A percentile compares a stretch with the other conserved stretches of the same genome.
phyloP scores from a whole-genome alignment of 805 yeast genomes.

The Candida taoyuanica region DNA sequence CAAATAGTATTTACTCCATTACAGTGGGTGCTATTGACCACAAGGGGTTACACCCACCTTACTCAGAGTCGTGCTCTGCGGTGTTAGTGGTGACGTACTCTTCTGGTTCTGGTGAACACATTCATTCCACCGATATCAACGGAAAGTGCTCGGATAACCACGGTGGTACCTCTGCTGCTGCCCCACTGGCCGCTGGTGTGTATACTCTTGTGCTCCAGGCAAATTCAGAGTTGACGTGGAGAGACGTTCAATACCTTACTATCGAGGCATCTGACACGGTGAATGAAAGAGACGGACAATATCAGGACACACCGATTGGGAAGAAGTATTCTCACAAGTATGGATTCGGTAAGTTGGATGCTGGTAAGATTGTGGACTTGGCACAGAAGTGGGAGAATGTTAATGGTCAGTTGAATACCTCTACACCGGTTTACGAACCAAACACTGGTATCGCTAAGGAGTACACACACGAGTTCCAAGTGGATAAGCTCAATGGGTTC shows the following conservation, averaged over 20 bases:
- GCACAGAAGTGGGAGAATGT: constrained; percentile 79
- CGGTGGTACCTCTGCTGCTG: constrained; percentile 99
- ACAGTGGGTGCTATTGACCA: constrained; percentile 94
- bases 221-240: constrained; percentile 88
- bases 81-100: constrained; percentile 91
- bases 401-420: constrained; percentile 83
- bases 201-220: constrained; percentile 77
- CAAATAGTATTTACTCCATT: constrained; percentile 90
- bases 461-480: constrained; percentile 36
- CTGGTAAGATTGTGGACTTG: constrained; percentile 62
- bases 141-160: constrained; percentile 67
- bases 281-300: constrained; percentile 59
- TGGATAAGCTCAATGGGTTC: constrained; percentile 56
- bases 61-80: constrained; percentile 92
- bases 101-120: constrained; percentile 85
- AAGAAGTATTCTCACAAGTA: constrained; percentile 78
- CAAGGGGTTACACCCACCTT: constrained; percentile 79
- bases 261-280: constrained; percentile 68
- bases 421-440: constrained; percentile 11
- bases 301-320: constrained; percentile 63
- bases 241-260: constrained; percentile 86
- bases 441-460: constrained; percentile 11
- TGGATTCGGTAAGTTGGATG: constrained; percentile 92
- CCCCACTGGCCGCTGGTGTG: constrained; percentile 97
- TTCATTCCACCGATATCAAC: constrained; percentile 80